A percentile compares a stretch with the other conserved stretches of the same genome.
These are phyloP conservation scores for Penicillium sp. DNA, from an alignment of 2,329 filamentous ascomycete species.

Conservation along the genomic window DNA sequence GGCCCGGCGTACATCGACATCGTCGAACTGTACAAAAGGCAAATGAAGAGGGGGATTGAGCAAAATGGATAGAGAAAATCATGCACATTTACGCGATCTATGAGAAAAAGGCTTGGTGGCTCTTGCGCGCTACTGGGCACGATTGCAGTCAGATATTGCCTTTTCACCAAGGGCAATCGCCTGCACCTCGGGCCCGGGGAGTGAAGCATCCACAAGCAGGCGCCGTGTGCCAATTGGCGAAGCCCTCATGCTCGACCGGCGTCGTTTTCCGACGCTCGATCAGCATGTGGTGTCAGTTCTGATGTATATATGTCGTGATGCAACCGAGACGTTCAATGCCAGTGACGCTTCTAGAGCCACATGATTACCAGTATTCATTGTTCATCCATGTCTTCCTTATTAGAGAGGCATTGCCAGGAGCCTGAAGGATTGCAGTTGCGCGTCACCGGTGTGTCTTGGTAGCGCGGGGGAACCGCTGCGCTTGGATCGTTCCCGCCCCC, in stretches of 20 bases:
- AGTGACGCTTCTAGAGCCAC: constrained; percentile 23
- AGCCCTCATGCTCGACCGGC: constrained; percentile 13
- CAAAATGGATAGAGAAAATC: constrained; percentile 26
- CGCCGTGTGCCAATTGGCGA: constrained; percentile 16
- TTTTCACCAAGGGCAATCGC: constrained; percentile 20
- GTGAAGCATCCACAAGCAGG: constrained; percentile 16
- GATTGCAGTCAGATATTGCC: constrained; percentile 23
- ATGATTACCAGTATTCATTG: no score
- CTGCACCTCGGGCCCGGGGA: constrained; percentile 19
- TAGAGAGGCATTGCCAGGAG: no score
- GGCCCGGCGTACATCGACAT: constrained; percentile 17
- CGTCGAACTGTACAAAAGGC: constrained; percentile 16
- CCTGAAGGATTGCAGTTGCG: not conserved
- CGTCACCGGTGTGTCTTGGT: constrained; percentile 1
- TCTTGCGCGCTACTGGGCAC: constrained; percentile 19
- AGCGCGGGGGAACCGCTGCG: constrained; percentile 2
- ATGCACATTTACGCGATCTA: constrained; percentile 25
- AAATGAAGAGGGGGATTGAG: constrained; percentile 14
- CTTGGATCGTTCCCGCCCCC: constrained; percentile 8
- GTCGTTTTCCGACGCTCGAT: constrained; percentile 8
- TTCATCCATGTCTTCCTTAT: no score
- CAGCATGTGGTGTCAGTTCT: constrained; percentile 28
- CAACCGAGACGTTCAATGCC: constrained; percentile 26
- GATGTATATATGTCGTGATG: constrained; percentile 38
- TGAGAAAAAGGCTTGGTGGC: constrained; percentile 22